A percentile compares a stretch with the other conserved stretches of the same genome.
Conservation (phyloP, 23 red algal genomes). For the Gracilaria caudata region DNA sequence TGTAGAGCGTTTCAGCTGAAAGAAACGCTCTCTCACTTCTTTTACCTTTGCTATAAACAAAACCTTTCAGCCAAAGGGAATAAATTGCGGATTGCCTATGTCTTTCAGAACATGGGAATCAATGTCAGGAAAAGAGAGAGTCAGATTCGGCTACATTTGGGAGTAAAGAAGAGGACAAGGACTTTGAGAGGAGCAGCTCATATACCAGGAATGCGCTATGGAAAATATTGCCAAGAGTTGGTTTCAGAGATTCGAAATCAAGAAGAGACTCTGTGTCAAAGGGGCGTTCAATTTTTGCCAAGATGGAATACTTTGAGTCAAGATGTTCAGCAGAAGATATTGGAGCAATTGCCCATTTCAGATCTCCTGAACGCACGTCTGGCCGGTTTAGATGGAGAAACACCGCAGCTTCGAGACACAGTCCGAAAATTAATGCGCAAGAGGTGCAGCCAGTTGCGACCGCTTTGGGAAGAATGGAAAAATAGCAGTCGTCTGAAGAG, state of each 20-base stretch:
- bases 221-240: not conserved
- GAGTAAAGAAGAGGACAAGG: not conserved
- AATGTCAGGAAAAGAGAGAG: not conserved
- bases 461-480: conserved; percentile 19
- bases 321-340: conserved; percentile 17
- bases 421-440: not conserved
- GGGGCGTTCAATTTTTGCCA: not conserved
- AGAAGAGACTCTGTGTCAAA: not conserved
- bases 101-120: not conserved
- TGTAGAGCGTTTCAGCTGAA: too few relatives aligned
- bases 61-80: too few relatives aligned
- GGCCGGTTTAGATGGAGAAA: conserved; percentile 18
- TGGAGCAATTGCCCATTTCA: conserved; percentile 1
- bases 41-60: too few relatives aligned
- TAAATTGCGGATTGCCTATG: not conserved
- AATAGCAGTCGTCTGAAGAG: conserved; percentile 23
- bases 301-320: not conserved
- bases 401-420: not conserved
- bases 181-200: not conserved
- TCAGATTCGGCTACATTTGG: not conserved
- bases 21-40: too few relatives aligned
- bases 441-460: not conserved
- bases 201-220: not conserved
- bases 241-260: not conserved
- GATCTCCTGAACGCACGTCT: conserved; percentile 21